Percentiles rank a stretch among this genome's conserved stretches.
Conservation (phyloP, 176 grass and related monocot species). For the Thalia dealbata region DNA sequence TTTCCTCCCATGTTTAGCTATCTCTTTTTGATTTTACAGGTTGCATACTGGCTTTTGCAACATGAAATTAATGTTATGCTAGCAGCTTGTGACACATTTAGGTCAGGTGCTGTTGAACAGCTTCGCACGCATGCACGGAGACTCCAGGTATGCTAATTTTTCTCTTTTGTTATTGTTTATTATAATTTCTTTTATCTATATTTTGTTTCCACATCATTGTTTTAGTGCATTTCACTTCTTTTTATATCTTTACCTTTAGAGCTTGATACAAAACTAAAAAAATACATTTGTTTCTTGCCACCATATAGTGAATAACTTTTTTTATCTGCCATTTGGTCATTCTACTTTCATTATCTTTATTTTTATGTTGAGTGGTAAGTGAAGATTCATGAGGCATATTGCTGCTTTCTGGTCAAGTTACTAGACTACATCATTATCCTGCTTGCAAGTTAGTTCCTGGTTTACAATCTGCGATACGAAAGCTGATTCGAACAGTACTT, state of each 20-base stretch:
- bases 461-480: background rate
- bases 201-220: background rate
- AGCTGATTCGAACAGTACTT: background rate
- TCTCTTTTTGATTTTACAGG: conserved; percentile 25
- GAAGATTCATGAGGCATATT: background rate
- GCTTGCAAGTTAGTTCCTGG: background rate
- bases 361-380: too few species aligned
- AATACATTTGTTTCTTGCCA: background rate
- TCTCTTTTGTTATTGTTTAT: background rate
- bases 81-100: conserved; percentile 87
- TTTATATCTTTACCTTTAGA: background rate
- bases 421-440: background rate
- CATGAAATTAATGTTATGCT: conserved; percentile 85
- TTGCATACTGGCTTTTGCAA: conserved; percentile 93
- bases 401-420: background rate
- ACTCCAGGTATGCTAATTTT: conserved; percentile 32
- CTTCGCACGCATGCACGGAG: conserved; percentile 46
- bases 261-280: background rate
- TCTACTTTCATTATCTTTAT: background rate
- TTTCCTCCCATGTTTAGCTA: background rate
- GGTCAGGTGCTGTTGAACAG: conserved; percentile 68
- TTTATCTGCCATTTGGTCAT: background rate
- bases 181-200: background rate
- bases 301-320: background rate
- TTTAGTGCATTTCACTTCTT: too few species aligned